These are phyloP conservation scores for Hymenoscyphus salicellus DNA, from an alignment of 2,329 filamentous ascomycete species.

Conservation along the genomic window DNA sequence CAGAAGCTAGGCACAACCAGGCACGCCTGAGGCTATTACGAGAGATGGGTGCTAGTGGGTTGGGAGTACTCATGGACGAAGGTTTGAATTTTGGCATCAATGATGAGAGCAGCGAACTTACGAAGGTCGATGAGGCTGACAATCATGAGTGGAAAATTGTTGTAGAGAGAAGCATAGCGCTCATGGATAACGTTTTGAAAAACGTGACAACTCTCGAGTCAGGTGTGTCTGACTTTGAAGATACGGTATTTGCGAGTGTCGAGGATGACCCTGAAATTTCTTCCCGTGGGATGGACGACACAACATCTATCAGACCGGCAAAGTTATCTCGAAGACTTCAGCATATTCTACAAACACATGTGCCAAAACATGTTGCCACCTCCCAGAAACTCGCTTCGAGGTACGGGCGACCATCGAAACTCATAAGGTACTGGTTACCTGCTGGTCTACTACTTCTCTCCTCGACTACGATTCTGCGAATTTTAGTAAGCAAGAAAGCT, in stretches of 20 bases:
- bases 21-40: constrained; percentile 67
- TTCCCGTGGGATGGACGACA: constrained; percentile 45
- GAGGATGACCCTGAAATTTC: constrained; percentile 59
- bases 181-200: constrained; percentile 82
- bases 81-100: constrained; percentile 67
- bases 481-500: constrained; percentile 70
- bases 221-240: constrained; percentile 61
- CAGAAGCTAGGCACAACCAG: constrained; percentile 74
- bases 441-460: constrained; percentile 69
- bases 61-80: constrained; percentile 85
- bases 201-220: constrained; percentile 65
- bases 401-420: constrained; percentile 70
- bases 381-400: constrained; percentile 55
- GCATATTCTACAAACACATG: constrained; percentile 62
- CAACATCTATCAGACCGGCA: constrained; percentile 40
- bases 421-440: constrained; percentile 89
- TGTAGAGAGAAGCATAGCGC: constrained; percentile 73
- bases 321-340: constrained; percentile 66
- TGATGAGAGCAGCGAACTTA: constrained; percentile 52
- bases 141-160: constrained; percentile 65
- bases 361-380: constrained; percentile 63
- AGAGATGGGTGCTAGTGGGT: constrained; percentile 77
- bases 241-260: constrained; percentile 61
- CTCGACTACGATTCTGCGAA: constrained; percentile 78
- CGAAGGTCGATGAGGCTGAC: constrained; percentile 42